phyloP scores from a whole-genome alignment of 148 eudicot genomes.

The Simmondsia chinensis region DNA sequence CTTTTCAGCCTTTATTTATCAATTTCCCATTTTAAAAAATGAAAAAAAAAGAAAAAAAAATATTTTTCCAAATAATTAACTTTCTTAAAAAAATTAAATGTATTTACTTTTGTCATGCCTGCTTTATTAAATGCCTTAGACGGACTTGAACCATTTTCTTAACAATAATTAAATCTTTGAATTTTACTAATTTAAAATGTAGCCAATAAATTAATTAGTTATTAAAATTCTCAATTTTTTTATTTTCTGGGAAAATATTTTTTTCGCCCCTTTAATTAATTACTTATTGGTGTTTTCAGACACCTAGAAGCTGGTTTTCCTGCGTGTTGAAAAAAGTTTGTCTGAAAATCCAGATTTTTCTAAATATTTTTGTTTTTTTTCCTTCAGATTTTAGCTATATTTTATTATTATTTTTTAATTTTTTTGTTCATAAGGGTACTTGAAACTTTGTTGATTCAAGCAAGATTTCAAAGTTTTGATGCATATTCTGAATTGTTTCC shows the following conservation, averaged over 20 bases:
- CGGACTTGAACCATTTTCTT: constrained; percentile 95
- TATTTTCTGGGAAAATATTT: constrained; percentile 21
- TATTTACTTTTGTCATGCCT: constrained; percentile 34
- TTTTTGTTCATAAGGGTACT: constrained; percentile 4
- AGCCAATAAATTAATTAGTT: constrained; percentile 34
- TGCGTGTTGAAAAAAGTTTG: constrained; percentile 17
- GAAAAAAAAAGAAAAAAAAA: constrained; percentile 9
- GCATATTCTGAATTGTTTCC: too few species aligned
- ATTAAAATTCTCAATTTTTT: constrained; percentile 39
- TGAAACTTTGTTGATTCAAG: constrained; percentile 15
- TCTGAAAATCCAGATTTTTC: constrained; percentile 13
- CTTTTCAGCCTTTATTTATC: constrained; percentile 70
- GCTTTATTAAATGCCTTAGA: constrained; percentile 77
- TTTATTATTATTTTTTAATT: constrained; percentile 17
- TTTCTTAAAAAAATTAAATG: constrained; percentile 22
- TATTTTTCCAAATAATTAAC: constrained; percentile 15
- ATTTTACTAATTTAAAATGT: constrained; percentile 42
- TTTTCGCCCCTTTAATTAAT: constrained; percentile 33
- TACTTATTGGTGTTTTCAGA: constrained; percentile 25
- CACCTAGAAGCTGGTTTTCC: constrained; percentile 16
- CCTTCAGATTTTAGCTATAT: constrained; percentile 5
- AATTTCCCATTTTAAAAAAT: constrained; percentile 18
- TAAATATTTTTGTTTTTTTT: constrained; percentile 7
- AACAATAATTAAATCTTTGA: constrained; percentile 79
- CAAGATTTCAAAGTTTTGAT: too few species aligned